Conservation (phyloP, 106 monocot species). For the Dioscorea zingiberensis region DNA sequence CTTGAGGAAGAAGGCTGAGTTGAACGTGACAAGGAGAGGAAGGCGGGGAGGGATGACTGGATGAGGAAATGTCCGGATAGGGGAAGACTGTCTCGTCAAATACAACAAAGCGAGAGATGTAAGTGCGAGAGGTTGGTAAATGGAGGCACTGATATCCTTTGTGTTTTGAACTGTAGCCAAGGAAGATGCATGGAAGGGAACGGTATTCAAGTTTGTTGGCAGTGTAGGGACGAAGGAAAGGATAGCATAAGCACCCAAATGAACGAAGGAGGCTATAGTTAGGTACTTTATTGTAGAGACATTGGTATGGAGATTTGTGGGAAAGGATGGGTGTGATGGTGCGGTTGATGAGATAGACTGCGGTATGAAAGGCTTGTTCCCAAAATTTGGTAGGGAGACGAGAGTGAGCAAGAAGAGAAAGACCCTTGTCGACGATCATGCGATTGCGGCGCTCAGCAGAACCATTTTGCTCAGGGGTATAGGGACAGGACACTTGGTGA, state of each 20-base stretch:
- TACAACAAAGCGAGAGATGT: slow-evolving; percentile 2
- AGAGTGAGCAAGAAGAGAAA: too few relatives aligned
- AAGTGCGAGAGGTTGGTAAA: not conserved
- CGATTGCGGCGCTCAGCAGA: too few relatives aligned
- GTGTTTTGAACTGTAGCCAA: not conserved
- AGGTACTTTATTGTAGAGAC: not conserved
- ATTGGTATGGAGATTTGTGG: not conserved
- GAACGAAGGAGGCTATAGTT: not conserved
- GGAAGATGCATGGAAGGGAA: not conserved
- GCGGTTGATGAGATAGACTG: not conserved
- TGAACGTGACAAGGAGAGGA: not conserved
- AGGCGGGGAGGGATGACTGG: not conserved
- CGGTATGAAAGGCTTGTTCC: not conserved
- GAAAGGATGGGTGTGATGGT: not conserved
- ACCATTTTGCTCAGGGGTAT: too few relatives aligned
- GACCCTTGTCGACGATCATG: too few relatives aligned
- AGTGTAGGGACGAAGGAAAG: not conserved
- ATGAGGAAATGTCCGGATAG: not conserved
- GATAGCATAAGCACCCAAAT: slow-evolving; percentile 1
- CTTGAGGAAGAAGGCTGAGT: not conserved
- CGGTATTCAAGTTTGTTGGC: not conserved
- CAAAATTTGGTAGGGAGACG: not conserved
- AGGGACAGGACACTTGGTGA: too few relatives aligned
- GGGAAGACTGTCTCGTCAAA: slow-evolving; percentile 4
- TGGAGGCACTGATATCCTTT: slow-evolving; percentile 6